phyloP scores from a whole-genome alignment of 116 monocot species.

The Thalassia testudinum region DNA sequence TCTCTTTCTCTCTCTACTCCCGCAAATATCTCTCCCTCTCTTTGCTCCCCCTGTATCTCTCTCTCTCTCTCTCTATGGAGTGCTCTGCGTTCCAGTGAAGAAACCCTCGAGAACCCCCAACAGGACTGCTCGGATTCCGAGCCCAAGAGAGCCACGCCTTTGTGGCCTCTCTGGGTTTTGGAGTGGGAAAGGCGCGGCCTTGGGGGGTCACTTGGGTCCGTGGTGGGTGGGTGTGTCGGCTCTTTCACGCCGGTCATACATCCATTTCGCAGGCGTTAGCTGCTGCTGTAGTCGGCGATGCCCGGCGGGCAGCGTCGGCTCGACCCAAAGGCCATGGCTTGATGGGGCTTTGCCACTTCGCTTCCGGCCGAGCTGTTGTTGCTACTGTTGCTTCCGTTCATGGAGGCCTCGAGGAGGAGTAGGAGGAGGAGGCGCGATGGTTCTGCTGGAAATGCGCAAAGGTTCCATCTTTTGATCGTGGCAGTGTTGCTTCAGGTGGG shows the following conservation, averaged over 20 bases:
- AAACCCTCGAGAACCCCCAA: slow-evolving; percentile 2
- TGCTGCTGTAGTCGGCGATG: not conserved
- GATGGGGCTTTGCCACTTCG: not conserved
- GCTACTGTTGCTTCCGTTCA: not conserved
- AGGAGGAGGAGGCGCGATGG: not conserved
- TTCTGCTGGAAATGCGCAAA: not conserved
- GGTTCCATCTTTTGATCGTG: not conserved
- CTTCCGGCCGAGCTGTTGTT: not conserved
- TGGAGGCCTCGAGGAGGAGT: not conserved
- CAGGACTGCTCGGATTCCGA: not conserved
- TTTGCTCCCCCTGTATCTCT: not conserved
- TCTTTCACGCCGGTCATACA: not conserved
- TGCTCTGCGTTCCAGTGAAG: not conserved
- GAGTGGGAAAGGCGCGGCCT: not conserved
- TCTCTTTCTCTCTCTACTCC: not conserved
- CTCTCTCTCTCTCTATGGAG: not conserved
- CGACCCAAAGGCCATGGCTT: not conserved
- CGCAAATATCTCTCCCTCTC: not conserved
- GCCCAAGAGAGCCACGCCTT: not conserved
- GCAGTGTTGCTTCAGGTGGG: not conserved
- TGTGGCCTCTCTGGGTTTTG: not conserved
- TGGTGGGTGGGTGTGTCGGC: not conserved
- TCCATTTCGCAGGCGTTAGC: not conserved
- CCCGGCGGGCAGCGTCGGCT: not conserved
- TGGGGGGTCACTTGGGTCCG: not conserved